Conservation (phyloP, 139 green algal genomes). For the Auxenochlorella pyrenoidosa region DNA sequence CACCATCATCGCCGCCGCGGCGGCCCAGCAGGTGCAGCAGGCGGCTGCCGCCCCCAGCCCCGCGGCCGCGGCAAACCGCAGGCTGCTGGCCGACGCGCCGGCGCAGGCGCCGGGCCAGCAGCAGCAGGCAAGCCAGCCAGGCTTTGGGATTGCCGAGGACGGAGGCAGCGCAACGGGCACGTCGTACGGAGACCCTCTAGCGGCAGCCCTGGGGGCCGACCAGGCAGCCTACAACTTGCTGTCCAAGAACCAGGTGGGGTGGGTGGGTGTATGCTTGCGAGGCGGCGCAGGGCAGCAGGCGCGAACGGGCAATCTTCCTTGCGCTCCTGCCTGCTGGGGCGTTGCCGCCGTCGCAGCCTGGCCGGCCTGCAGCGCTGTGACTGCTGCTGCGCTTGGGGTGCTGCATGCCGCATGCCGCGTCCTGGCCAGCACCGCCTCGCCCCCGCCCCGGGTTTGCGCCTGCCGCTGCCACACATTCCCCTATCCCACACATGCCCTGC, state of each 20-base stretch:
- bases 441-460: too few species aligned
- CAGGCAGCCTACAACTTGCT: conserved; percentile 7
- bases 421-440: too few species aligned
- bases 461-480: too few species aligned
- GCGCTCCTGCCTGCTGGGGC: background rate
- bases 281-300: too few species aligned
- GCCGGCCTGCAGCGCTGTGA: background rate
- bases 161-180: background rate
- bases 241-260: background rate
- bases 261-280: background rate
- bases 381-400: too few species aligned
- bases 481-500: too few species aligned
- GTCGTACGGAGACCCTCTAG: background rate
- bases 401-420: too few species aligned
- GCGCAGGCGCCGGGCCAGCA: background rate
- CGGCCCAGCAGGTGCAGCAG: background rate
- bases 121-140: too few species aligned
- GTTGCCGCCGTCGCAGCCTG: background rate
- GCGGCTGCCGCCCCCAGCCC: background rate
- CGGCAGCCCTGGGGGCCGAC: background rate
- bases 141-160: background rate
- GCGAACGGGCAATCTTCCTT: background rate
- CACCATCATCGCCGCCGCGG: conserved; percentile 9
- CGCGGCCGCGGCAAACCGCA: background rate
- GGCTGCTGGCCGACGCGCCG: background rate